phyloP scores from a whole-genome alignment of 345 rosid genomes.

The Microthlaspi erraticum region DNA sequence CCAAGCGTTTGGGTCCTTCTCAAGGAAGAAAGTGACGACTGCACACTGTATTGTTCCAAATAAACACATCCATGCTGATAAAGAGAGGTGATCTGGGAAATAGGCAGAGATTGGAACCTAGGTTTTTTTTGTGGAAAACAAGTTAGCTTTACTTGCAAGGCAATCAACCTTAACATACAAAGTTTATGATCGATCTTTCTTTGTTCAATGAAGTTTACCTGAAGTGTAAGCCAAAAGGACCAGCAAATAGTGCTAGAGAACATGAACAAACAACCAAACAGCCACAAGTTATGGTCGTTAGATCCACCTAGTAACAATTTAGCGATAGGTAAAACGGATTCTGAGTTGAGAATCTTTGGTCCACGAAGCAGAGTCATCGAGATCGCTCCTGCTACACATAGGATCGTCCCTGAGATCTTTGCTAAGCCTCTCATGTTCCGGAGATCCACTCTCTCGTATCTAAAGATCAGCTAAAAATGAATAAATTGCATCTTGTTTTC shows the following conservation, averaged over 20 bases:
- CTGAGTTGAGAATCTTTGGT: conserved; percentile 64
- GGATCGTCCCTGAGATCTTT: conserved; percentile 63
- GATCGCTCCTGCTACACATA: conserved; percentile 68
- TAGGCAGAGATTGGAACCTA: conserved; percentile 66
- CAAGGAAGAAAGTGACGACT: conserved; percentile 51
- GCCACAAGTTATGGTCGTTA: conserved; percentile 51
- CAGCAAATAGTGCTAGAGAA: conserved; percentile 68
- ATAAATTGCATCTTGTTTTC: conserved; percentile 1
- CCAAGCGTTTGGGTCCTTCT: conserved; percentile 58
- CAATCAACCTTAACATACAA: neutral
- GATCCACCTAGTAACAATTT: conserved; percentile 38
- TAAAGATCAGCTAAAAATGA: conserved; percentile 28
- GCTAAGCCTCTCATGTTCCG: conserved; percentile 61
- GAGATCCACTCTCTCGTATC: conserved; percentile 65
- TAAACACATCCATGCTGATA: conserved; percentile 84
- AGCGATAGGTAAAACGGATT: conserved; percentile 18
- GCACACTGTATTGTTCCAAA: conserved; percentile 64
- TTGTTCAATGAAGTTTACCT: conserved; percentile 51
- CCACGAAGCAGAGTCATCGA: conserved; percentile 75
- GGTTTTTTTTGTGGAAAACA: conserved; percentile 16
- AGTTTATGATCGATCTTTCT: neutral
- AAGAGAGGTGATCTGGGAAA: conserved; percentile 63
- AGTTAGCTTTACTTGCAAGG: conserved; percentile 6
- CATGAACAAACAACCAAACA: conserved; percentile 65
- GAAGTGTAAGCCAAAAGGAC: conserved; percentile 76